Evolutionary conservation across 306 rosid species (phyloP).

Genomic region (Glycyrrhiza uralensis): DNA sequence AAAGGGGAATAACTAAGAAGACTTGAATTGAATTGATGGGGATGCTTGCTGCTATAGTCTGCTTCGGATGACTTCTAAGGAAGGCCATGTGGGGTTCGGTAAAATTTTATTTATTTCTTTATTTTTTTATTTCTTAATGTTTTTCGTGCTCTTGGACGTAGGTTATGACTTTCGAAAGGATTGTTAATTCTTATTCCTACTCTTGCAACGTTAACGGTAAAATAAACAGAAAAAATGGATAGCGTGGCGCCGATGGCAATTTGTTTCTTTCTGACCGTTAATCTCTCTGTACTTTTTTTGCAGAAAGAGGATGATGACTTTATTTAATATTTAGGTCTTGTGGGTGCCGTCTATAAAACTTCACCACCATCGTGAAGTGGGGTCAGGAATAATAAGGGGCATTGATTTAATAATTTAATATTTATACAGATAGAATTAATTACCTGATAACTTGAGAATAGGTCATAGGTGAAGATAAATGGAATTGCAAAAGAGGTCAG

Average conservation of each 20-base stretch:
- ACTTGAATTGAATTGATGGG: neutral
- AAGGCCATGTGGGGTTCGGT: conserved; percentile 27
- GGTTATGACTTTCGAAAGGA: neutral
- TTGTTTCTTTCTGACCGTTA: neutral
- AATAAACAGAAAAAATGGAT: neutral
- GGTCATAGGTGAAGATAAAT: too few relatives aligned
- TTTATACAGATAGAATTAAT: too few relatives aligned
- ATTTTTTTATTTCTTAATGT: neutral
- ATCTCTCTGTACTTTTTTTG: neutral
- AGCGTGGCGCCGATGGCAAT: neutral
- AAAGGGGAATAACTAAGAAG: too few relatives aligned
- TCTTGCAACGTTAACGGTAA: conserved; percentile 33
- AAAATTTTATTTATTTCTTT: neutral
- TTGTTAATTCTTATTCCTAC: neutral
- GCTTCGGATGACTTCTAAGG: conserved; percentile 36
- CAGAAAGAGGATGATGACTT: neutral
- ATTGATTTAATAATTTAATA: too few relatives aligned
- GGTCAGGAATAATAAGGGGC: too few relatives aligned
- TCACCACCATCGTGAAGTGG: too few relatives aligned
- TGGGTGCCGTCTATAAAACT: too few relatives aligned
- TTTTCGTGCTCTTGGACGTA: neutral
- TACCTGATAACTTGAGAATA: too few relatives aligned
- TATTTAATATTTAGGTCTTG: too few relatives aligned
- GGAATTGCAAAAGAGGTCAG: too few relatives aligned
- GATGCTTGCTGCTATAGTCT: conserved; percentile 14